These are phyloP conservation scores for Pharus latifolius DNA, from an alignment of 176 grass and related monocot genomes.

Conservation along the genomic window DNA sequence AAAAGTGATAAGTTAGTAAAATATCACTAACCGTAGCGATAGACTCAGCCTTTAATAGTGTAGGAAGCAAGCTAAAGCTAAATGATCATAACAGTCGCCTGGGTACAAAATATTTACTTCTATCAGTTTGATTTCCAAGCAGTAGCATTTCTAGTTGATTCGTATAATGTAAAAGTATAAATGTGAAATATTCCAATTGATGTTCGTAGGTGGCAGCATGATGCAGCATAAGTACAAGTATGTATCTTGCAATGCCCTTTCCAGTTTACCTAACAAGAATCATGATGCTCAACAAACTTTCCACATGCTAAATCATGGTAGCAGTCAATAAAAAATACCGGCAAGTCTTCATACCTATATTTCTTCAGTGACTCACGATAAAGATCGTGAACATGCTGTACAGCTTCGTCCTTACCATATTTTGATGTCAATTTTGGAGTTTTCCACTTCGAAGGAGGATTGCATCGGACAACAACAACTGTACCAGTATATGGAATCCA, in stretches of 20 bases:
- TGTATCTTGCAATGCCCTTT: neutral
- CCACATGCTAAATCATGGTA: neutral
- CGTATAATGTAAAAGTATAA: conserved; percentile 8
- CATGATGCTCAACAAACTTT: neutral
- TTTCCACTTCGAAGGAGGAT: conserved; percentile 73
- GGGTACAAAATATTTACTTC: neutral
- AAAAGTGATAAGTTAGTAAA: too few species aligned
- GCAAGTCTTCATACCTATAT: conserved; percentile 41
- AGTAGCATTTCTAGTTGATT: conserved; percentile 13
- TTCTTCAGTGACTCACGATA: conserved; percentile 62
- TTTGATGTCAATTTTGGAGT: conserved; percentile 60
- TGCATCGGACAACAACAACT: conserved; percentile 73
- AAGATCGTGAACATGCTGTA: conserved; percentile 64
- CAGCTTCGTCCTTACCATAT: conserved; percentile 74
- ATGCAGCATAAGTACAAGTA: neutral
- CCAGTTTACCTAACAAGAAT: neutral
- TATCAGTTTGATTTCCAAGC: neutral
- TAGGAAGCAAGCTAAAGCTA: neutral
- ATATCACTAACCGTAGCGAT: too few species aligned
- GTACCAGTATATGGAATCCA: conserved; percentile 74
- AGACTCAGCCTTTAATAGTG: neutral
- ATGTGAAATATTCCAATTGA: neutral
- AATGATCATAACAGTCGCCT: neutral
- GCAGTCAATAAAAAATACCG: neutral
- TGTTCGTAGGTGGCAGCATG: neutral